A percentile compares a stretch with the other conserved stretches of the same genome.
These are phyloP conservation scores for Oryza australiensis DNA, from an alignment of 176 grass and related monocot species.

Conservation along the genomic window DNA sequence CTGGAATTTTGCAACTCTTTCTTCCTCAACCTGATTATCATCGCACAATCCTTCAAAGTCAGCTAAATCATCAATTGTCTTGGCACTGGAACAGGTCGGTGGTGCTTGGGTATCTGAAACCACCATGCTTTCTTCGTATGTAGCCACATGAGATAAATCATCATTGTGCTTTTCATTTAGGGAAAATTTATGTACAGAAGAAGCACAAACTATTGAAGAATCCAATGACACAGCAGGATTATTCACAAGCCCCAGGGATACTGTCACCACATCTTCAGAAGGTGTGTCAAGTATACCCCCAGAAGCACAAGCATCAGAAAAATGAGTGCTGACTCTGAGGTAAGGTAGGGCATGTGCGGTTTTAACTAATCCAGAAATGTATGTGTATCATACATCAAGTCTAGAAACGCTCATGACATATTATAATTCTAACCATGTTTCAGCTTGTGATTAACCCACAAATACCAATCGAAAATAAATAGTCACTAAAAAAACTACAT, in stretches of 20 bases:
- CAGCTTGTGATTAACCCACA: too few species aligned
- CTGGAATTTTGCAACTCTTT: slow-evolving; percentile 38
- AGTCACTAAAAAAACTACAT: too few species aligned
- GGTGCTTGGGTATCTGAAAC: slow-evolving; percentile 30
- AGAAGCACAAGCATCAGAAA: not conserved
- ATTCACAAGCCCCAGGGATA: not conserved
- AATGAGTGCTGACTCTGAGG: not conserved
- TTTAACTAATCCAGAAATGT: not conserved
- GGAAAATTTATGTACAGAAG: slow-evolving; percentile 9
- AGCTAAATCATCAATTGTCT: slow-evolving; percentile 37
- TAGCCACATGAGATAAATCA: slow-evolving; percentile 9
- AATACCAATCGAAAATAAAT: too few species aligned
- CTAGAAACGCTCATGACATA: not conserved
- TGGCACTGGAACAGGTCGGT: slow-evolving; percentile 5
- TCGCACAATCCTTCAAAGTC: slow-evolving; percentile 34
- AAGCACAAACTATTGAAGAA: not conserved
- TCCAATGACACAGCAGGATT: not conserved
- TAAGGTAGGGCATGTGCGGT: not conserved
- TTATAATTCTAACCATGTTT: too few species aligned
- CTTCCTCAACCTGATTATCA: slow-evolving; percentile 27
- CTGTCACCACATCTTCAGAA: slow-evolving; percentile 14
- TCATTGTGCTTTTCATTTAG: slow-evolving; percentile 12
- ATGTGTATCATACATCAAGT: too few species aligned
- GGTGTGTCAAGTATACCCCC: slow-evolving; percentile 3
- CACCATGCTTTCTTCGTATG: slow-evolving; percentile 30